A percentile compares a stretch with the other conserved stretches of the same genome.
phyloP scores from a whole-genome alignment of 1,139 yeast genomes.

The Suhomyces panamericanus region DNA sequence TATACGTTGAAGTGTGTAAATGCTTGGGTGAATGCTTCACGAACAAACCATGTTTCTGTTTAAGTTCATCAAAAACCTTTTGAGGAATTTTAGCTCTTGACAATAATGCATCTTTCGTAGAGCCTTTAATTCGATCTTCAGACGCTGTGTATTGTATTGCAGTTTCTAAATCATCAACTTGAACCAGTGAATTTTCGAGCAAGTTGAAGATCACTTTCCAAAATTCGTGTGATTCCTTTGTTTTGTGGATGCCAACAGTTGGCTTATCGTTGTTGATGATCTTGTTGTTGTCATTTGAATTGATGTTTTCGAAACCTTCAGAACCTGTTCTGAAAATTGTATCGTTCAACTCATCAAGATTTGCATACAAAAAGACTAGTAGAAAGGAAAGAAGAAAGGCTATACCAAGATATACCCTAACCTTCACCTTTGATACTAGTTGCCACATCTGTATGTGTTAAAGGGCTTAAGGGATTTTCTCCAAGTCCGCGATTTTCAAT shows the following conservation, averaged over 20 bases:
- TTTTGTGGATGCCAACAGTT: constrained; percentile 11
- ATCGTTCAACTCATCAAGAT: not conserved
- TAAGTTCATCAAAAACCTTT: constrained; percentile 26
- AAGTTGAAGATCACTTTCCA: constrained; percentile 20
- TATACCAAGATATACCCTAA: not conserved
- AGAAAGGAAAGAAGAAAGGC: constrained; percentile 1
- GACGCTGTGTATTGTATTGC: constrained; percentile 28
- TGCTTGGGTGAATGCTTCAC: constrained; percentile 27
- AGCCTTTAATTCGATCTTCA: constrained; percentile 26
- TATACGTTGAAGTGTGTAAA: constrained; percentile 28
- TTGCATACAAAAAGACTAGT: constrained; percentile 1
- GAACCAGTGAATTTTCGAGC: constrained; percentile 15
- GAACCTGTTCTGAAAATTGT: not conserved
- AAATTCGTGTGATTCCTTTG: constrained; percentile 17
- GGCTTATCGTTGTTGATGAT: constrained; percentile 8
- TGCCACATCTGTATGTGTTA: not conserved
- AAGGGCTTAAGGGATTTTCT: too few relatives aligned
- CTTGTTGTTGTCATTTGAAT: not conserved
- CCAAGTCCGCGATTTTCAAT: too few relatives aligned
- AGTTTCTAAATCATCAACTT: constrained; percentile 17
- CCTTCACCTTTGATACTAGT: not conserved
- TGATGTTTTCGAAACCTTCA: not conserved
- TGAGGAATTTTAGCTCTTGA: constrained; percentile 32
- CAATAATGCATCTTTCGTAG: constrained; percentile 29
- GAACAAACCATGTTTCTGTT: constrained; percentile 26